Evolutionary conservation across 2,329 filamentous ascomycete genomes (phyloP), one percentile per base, ranked within the genome.

Genomic region (Sporothrix euskadiensis): DNA sequence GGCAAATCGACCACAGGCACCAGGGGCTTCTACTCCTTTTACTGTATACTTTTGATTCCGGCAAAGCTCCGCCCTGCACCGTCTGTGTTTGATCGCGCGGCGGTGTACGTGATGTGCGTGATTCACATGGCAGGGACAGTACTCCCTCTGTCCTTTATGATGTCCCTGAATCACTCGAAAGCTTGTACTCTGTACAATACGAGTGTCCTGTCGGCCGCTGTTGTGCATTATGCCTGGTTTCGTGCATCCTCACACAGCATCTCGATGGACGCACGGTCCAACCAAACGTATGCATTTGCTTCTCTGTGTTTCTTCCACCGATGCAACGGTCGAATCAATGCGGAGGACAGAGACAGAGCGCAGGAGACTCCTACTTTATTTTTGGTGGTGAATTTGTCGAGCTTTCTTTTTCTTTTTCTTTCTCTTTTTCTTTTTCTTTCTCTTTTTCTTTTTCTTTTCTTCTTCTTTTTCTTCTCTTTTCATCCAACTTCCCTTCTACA

Each of bases 1-100:
- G 39, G 39, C 41, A 69, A 69, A 54, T 54, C 30, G 7, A 30
- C 9, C 32, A 41, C 4, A 69, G 66, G 49, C 66, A 57, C 47
- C 39, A 56, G 47, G 66, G 49, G 44, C 16, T 19, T 49, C 19
- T 19, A 14, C 19, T 35, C 35, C 16, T 49, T 49, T 49, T 19
- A 14, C 19, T 35, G 1, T 35, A 4, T 35, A 35, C 35, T 35
- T 26, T 47, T 19, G 12, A 30, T 30, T 61, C 35, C 39, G 56
- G 69, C 52, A 71, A 71, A 61, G 56, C 41, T 71, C 22, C 22
- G 16, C 14, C 14, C 54, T 30, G 16, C 54, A 32, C 69, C 44
- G 69, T 30, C 22, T 44, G 54, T 71, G 69, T 71, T 61, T 61
- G 69, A 71, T 61, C 54, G 39, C 41, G 57, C 41, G 30, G 26